Conservation (phyloP, 148 eudicot species). For the Selenicereus undatus region DNA sequence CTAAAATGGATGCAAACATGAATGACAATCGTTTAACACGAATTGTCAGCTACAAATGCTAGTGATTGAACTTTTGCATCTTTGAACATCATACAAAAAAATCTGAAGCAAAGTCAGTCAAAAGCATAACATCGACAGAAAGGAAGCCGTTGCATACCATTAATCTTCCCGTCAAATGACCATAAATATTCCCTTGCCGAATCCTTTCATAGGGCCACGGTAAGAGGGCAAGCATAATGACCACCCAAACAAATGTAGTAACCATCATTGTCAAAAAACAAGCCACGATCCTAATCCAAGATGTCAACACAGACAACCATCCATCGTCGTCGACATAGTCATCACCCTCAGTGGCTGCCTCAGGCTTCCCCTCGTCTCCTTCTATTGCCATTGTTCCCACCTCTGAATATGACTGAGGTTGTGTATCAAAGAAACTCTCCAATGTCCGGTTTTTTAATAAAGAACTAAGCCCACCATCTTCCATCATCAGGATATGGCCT, state of each 20-base stretch:
- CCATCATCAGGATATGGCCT: neutral
- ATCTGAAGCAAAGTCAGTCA: neutral
- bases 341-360: conserved; percentile 9
- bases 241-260: conserved; percentile 31
- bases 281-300: conserved; percentile 29
- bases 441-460: conserved; percentile 9
- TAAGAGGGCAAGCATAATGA: conserved; percentile 33
- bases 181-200: conserved; percentile 38
- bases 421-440: conserved; percentile 25
- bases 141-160: conserved; percentile 19
- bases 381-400: neutral
- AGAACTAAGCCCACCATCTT: conserved; percentile 2
- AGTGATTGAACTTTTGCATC: neutral
- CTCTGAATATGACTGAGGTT: conserved; percentile 8
- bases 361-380: neutral
- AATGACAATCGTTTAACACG: neutral
- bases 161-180: conserved; percentile 37
- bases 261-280: conserved; percentile 36
- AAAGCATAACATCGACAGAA: neutral
- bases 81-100: neutral
- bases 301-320: conserved; percentile 22
- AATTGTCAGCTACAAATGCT: neutral
- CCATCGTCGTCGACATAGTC: conserved; percentile 23
- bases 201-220: conserved; percentile 42
- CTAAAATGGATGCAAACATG: neutral